Percentiles rank a stretch among this genome's conserved stretches.
These are phyloP conservation scores for Fragosphaeria purpurea DNA, from an alignment of 2,329 filamentous ascomycete genomes.

Conservation along the genomic window DNA sequence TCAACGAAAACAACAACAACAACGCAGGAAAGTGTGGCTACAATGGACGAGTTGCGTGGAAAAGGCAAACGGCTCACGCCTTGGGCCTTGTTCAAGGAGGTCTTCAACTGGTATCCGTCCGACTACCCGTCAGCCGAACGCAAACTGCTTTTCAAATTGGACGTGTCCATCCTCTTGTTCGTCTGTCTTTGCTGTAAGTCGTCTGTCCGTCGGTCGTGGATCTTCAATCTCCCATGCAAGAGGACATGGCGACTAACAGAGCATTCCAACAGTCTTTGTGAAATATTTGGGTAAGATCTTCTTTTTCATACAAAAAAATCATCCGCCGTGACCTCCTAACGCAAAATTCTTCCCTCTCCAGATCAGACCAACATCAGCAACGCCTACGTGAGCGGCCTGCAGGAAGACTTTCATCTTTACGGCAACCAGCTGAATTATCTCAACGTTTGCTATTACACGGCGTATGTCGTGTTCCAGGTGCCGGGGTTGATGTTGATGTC, in stretches of 20 bases:
- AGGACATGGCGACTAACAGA: not conserved
- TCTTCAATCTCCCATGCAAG: not conserved
- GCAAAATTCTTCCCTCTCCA: not conserved
- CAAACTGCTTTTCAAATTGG: slow-evolving; percentile 24
- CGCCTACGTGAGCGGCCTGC: slow-evolving; percentile 28
- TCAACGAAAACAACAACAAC: too few species aligned
- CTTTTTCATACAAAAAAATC: not conserved
- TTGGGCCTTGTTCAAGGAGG: slow-evolving; percentile 19
- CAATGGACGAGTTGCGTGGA: too few species aligned
- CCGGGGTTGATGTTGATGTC: slow-evolving; percentile 23
- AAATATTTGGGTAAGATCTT: slow-evolving; percentile 19
- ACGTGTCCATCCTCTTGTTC: slow-evolving; percentile 23
- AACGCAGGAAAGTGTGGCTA: too few species aligned
- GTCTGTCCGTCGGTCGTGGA: not conserved
- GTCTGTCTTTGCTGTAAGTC: slow-evolving; percentile 23
- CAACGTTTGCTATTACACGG: slow-evolving; percentile 30
- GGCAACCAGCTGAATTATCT: slow-evolving; percentile 31
- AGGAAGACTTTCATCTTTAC: slow-evolving; percentile 27
- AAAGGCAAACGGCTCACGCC: slow-evolving; percentile 5
- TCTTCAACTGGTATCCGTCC: slow-evolving; percentile 26
- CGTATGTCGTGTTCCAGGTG: slow-evolving; percentile 26
- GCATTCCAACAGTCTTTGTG: slow-evolving; percentile 19
- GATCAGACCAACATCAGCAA: slow-evolving; percentile 26
- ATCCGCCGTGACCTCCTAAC: too few species aligned
- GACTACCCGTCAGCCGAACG: slow-evolving; percentile 21